These are phyloP conservation scores for Phytophthora sp. DNA, from an alignment of 352 stramenopile species.

Conservation along the genomic window DNA sequence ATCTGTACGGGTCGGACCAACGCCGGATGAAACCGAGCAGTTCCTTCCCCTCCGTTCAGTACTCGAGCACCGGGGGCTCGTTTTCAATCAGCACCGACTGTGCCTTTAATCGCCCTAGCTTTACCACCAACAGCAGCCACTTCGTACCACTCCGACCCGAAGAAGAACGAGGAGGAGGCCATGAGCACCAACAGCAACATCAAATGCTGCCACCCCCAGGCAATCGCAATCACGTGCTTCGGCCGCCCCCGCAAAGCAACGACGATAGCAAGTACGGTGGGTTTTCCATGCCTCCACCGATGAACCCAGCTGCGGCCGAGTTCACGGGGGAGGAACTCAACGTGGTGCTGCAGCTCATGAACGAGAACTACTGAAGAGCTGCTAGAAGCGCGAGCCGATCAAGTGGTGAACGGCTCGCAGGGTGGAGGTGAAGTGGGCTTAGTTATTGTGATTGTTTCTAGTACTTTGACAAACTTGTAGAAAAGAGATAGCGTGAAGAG, in stretches of 20 bases:
- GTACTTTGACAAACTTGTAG: slow-evolving; percentile 31
- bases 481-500: slow-evolving; percentile 17
- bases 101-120: slow-evolving; percentile 27
- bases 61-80: slow-evolving; percentile 16
- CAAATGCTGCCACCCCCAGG: slow-evolving; percentile 34
- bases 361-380: slow-evolving; percentile 60
- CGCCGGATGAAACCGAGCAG: slow-evolving; percentile 25
- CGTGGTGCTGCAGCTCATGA: slow-evolving; percentile 83
- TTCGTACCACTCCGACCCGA: slow-evolving; percentile 38
- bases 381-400: not conserved
- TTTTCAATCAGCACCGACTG: slow-evolving; percentile 41
- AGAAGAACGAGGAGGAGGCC: slow-evolving; percentile 33
- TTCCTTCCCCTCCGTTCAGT: slow-evolving; percentile 36
- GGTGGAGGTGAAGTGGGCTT: slow-evolving; percentile 1
- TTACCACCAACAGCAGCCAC: slow-evolving; percentile 33
- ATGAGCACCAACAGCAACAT: slow-evolving; percentile 33
- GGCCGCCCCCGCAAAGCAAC: slow-evolving; percentile 53
- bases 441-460: slow-evolving; percentile 34
- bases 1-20: slow-evolving; percentile 42
- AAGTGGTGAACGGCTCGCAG: not conserved
- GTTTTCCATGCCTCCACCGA: slow-evolving; percentile 61
- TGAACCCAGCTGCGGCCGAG: slow-evolving; percentile 73
- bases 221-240: slow-evolving; percentile 63
- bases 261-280: slow-evolving; percentile 51
- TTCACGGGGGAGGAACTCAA: slow-evolving; percentile 82